phyloP scores from a whole-genome alignment of 371 early-diverging fungal genomes.

The Fennellomyces sp. region DNA sequence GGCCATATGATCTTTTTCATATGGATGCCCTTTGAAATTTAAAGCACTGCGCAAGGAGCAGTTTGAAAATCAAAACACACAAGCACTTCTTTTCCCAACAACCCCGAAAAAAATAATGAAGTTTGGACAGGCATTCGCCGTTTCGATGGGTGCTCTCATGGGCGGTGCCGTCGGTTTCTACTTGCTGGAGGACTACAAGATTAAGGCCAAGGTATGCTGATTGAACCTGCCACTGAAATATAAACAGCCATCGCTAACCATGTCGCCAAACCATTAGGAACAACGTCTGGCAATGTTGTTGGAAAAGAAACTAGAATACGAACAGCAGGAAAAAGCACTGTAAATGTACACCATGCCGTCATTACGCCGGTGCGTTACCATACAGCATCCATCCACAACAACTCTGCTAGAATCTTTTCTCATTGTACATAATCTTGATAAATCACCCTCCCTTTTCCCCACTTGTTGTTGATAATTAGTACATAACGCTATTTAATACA shows the following conservation, averaged over 20 bases:
- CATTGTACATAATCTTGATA: too few relatives aligned
- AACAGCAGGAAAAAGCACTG: constrained; percentile 20
- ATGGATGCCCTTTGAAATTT: too few relatives aligned
- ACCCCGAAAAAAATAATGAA: constrained; percentile 18
- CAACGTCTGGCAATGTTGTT: constrained; percentile 39
- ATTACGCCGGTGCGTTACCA: too few relatives aligned
- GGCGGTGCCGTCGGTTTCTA: constrained; percentile 53
- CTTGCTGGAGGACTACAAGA: constrained; percentile 49
- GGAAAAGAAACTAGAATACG: constrained; percentile 39
- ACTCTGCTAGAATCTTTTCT: too few relatives aligned
- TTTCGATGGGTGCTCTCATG: constrained; percentile 47
- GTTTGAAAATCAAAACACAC: neutral
- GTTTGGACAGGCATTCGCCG: constrained; percentile 37
- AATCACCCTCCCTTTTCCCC: too few relatives aligned
- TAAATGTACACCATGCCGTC: neutral
- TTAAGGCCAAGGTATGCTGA: constrained; percentile 41
- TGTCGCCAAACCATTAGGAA: constrained; percentile 38
- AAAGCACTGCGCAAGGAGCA: too few relatives aligned
- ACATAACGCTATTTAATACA: too few relatives aligned
- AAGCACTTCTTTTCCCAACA: neutral
- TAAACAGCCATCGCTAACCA: too few relatives aligned
- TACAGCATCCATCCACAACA: too few relatives aligned
- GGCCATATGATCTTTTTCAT: too few relatives aligned
- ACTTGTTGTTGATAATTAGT: too few relatives aligned
- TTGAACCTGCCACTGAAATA: too few relatives aligned